These are phyloP conservation scores for Cryphonectria nitschkei DNA, from an alignment of 2,329 filamentous ascomycete species.

Conservation along the genomic window DNA sequence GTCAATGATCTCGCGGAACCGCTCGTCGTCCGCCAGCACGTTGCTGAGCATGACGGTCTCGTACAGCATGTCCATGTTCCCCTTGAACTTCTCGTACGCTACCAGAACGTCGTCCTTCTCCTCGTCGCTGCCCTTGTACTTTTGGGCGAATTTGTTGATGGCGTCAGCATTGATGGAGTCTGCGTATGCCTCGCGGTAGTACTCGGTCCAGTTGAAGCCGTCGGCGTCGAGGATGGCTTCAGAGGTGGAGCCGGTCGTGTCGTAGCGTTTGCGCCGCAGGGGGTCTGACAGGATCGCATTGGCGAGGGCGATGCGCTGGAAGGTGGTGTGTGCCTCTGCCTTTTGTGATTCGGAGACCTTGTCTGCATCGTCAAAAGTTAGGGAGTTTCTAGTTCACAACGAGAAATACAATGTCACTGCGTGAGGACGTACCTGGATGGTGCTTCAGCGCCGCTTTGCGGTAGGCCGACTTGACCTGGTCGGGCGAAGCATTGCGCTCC, in stretches of 20 bases:
- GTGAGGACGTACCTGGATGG: slow-evolving; percentile 68
- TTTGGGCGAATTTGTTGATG: slow-evolving; percentile 73
- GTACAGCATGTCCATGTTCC: slow-evolving; percentile 78
- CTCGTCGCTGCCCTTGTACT: slow-evolving; percentile 86
- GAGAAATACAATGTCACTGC: background rate
- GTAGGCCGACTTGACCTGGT: slow-evolving; percentile 89
- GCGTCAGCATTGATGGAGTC: slow-evolving; percentile 74
- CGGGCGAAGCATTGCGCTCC: slow-evolving; percentile 69
- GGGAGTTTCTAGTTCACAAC: background rate
- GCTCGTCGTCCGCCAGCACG: slow-evolving; percentile 79
- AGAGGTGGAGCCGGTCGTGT: slow-evolving; percentile 85
- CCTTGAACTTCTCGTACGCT: slow-evolving; percentile 74
- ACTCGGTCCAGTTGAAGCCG: slow-evolving; percentile 88
- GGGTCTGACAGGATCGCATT: slow-evolving; percentile 91
- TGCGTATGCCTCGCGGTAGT: slow-evolving; percentile 82
- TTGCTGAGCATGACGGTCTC: slow-evolving; percentile 85
- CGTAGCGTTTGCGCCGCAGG: slow-evolving; percentile 80
- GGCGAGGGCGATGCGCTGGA: slow-evolving; percentile 90
- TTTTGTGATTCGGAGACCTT: slow-evolving; percentile 73
- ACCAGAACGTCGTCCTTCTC: slow-evolving; percentile 77
- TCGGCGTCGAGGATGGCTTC: slow-evolving; percentile 78
- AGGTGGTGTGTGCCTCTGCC: slow-evolving; percentile 74
- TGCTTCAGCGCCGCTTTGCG: slow-evolving; percentile 86
- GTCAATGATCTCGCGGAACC: slow-evolving; percentile 82
- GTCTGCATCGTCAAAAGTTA: slow-evolving; percentile 54